Percentiles rank a stretch among this genome's conserved stretches.
Evolutionary conservation across 495 filamentous ascomycete genomes (phyloP).

Genomic region (Talaromyces ruber): DNA sequence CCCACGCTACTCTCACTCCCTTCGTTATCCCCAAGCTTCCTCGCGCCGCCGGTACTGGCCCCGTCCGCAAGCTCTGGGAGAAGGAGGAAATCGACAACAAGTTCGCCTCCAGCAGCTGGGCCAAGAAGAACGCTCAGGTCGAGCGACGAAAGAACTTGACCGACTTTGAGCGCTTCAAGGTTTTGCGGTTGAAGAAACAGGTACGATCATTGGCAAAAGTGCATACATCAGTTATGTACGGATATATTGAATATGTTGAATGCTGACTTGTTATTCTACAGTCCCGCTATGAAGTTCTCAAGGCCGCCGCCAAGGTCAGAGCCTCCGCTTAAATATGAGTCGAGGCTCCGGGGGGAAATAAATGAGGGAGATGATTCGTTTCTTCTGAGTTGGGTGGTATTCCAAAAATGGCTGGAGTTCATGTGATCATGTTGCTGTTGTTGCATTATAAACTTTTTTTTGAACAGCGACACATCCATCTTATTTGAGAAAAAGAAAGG

Average conservation of each 20-base stretch:
- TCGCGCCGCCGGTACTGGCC: constrained; percentile 72
- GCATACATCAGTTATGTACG: neutral
- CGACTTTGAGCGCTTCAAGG: constrained; percentile 99
- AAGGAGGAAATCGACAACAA: constrained; percentile 78
- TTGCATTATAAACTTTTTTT: constrained; percentile 29
- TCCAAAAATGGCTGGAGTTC: constrained; percentile 33
- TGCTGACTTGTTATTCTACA: constrained; percentile 22
- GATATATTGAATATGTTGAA: neutral
- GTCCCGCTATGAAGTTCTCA: constrained; percentile 91
- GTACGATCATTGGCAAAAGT: constrained; percentile 30
- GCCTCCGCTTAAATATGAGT: constrained; percentile 45
- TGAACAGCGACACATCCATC: constrained; percentile 31
- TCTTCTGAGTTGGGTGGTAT: constrained; percentile 28
- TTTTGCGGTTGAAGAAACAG: constrained; percentile 96
- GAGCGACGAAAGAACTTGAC: constrained; percentile 82
- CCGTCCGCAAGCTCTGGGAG: constrained; percentile 79
- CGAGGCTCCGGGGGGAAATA: constrained; percentile 34
- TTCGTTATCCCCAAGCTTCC: constrained; percentile 84
- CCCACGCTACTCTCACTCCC: constrained; percentile 77
- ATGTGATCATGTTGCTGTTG: constrained; percentile 37
- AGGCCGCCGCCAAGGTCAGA: constrained; percentile 74
- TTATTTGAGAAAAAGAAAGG: constrained; percentile 23
- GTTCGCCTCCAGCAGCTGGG: constrained; percentile 81
- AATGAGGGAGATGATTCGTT: constrained; percentile 22
- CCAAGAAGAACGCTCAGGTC: constrained; percentile 75